Conservation (phyloP, 768 basidiomycete species). For the Tricholoma sp. region DNA sequence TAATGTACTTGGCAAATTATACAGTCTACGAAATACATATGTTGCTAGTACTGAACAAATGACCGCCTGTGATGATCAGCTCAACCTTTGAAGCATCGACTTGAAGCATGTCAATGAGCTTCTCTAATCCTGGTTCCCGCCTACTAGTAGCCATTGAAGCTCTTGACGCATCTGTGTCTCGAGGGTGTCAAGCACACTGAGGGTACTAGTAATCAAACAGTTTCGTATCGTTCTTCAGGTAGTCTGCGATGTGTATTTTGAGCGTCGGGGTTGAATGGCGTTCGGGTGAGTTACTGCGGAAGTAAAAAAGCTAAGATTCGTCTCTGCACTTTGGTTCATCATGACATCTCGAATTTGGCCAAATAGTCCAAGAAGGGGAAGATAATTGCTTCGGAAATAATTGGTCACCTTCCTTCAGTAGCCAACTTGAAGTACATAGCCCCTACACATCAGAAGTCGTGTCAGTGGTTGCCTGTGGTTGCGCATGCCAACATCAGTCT, state of each 20-base stretch:
- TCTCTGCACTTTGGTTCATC: slow-evolving; percentile 91
- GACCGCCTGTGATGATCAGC: no score
- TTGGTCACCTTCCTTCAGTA: background rate
- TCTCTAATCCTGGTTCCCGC: slow-evolving; percentile 67
- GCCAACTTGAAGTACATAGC: background rate
- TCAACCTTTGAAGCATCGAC: slow-evolving; percentile 21
- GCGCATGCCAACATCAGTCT: slow-evolving; percentile 94
- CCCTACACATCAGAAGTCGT: slow-evolving; percentile 51
- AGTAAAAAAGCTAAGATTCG: slow-evolving; percentile 21
- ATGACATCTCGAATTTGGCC: slow-evolving; percentile 97
- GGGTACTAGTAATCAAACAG: slow-evolving; percentile 89
- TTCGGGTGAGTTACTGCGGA: slow-evolving; percentile 4
- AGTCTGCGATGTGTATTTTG: slow-evolving; percentile 72
- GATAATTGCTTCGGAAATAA: slow-evolving; percentile 58
- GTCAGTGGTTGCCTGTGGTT: no score
- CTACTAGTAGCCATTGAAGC: slow-evolving; percentile 64
- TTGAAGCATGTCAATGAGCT: slow-evolving; percentile 48
- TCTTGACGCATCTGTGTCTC: slow-evolving; percentile 64
- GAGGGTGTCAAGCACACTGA: slow-evolving; percentile 57
- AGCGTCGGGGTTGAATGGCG: slow-evolving; percentile 73
- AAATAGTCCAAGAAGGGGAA: slow-evolving; percentile 85
- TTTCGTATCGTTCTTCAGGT: slow-evolving; percentile 66
- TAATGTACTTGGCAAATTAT: no score
- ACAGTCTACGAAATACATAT: no score
- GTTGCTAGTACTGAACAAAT: no score